Percentiles rank a stretch among this genome's conserved stretches.
phyloP scores from a whole-genome alignment of 31 red algal genomes.

The Asparagopsis taxiformis region DNA sequence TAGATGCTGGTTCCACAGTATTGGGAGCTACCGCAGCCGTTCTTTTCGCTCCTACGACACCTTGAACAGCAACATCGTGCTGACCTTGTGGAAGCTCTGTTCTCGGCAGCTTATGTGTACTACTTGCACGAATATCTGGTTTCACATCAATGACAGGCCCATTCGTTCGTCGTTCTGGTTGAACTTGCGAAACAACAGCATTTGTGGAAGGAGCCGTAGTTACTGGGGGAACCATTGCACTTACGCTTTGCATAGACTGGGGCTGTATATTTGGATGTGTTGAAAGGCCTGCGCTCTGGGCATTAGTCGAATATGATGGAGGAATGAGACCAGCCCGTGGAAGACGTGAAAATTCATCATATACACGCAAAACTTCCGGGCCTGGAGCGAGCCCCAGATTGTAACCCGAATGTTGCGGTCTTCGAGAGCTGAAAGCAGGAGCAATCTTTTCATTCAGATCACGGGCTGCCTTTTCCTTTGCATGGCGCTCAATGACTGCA shows the following conservation, averaged over 20 bases:
- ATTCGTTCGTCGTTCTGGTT: neutral
- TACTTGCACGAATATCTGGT: neutral
- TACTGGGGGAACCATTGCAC: neutral
- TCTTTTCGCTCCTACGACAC: neutral
- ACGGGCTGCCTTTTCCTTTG: conserved; percentile 71
- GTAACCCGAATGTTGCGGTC: conserved; percentile 54
- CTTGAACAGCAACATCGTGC: neutral
- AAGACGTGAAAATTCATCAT: conserved; percentile 70
- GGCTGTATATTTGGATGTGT: neutral
- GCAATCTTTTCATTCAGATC: conserved; percentile 84
- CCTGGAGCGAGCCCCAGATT: conserved; percentile 26
- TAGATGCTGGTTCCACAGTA: conserved; percentile 1
- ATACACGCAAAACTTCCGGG: conserved; percentile 49
- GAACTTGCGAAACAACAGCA: neutral
- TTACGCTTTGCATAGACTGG: neutral
- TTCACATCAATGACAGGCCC: neutral
- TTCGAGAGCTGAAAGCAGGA: conserved; percentile 45
- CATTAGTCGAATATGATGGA: conserved; percentile 3
- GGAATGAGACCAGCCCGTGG: conserved; percentile 18
- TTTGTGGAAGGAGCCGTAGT: neutral
- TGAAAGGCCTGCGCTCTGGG: neutral
- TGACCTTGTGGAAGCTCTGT: neutral
- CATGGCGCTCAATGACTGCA: conserved; percentile 92
- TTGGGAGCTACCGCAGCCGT: neutral
- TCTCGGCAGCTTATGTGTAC: neutral